A percentile compares a stretch with the other conserved stretches of the same genome.
Conservation (phyloP, 1,139 yeast species). For the Entelexis sorbosivorans region DNA sequence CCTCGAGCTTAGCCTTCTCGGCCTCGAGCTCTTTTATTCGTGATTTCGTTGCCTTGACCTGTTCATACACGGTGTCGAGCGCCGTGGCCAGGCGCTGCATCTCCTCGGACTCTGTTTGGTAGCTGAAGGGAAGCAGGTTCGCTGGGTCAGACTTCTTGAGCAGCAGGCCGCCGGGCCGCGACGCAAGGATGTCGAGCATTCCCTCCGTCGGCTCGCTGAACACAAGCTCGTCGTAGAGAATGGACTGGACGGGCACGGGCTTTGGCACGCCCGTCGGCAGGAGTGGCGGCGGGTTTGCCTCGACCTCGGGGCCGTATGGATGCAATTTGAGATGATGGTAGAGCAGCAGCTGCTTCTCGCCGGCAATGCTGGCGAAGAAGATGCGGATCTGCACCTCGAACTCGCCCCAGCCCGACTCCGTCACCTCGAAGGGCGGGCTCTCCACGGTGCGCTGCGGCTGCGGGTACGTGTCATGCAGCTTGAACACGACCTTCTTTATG, state of each 20-base stretch:
- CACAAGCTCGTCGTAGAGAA: constrained; percentile 79
- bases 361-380: constrained; percentile 73
- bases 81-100: constrained; percentile 61
- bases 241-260: constrained; percentile 44
- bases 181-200: constrained; percentile 66
- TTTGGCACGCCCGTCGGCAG: constrained; percentile 21
- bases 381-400: constrained; percentile 84
- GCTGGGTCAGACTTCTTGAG: constrained; percentile 18
- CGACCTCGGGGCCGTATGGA: constrained; percentile 54
- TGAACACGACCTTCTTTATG: constrained; percentile 84
- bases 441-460: constrained; percentile 77
- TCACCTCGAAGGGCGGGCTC: constrained; percentile 83
- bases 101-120: constrained; percentile 64
- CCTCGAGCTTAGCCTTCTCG: constrained; percentile 21
- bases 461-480: constrained; percentile 86
- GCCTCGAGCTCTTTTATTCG: constrained; percentile 28
- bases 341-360: constrained; percentile 75
- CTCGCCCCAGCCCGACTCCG: constrained; percentile 99
- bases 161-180: constrained; percentile 51
- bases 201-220: constrained; percentile 93
- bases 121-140: constrained; percentile 48
- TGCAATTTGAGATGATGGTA: constrained; percentile 87
- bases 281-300: constrained; percentile 18
- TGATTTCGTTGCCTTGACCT: constrained; percentile 30
- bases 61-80: constrained; percentile 42